Evolutionary conservation across 2,329 filamentous ascomycete genomes (phyloP).

Genomic region (Ophiostoma sp.): DNA sequence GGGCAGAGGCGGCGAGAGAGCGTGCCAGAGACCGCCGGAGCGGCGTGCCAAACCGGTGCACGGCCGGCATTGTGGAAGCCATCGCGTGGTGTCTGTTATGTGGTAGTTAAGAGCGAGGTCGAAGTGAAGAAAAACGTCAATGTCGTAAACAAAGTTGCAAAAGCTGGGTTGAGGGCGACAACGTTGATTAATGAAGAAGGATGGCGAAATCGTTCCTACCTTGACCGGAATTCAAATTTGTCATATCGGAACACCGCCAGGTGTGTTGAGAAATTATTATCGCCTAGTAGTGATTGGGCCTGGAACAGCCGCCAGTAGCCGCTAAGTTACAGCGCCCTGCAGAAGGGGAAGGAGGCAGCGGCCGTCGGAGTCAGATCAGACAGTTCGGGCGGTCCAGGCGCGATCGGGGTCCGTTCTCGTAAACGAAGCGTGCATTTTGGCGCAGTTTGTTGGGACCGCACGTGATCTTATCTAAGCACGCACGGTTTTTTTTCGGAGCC

Average conservation of each 20-base stretch:
- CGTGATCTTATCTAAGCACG: not conserved
- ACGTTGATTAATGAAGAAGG: not conserved
- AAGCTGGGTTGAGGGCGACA: not conserved
- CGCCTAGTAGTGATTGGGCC: not conserved
- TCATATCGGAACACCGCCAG: slow-evolving; percentile 9
- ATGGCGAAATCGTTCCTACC: not conserved
- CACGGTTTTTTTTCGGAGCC: not conserved
- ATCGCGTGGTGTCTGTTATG: slow-evolving; percentile 5
- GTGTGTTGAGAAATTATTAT: slow-evolving; percentile 14
- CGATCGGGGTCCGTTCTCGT: not conserved
- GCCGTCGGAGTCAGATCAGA: not conserved
- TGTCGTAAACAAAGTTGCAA: not conserved
- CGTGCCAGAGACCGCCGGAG: slow-evolving; percentile 27
- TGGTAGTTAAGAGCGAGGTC: not conserved
- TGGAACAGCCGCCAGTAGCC: slow-evolving; percentile 17
- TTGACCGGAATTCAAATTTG: slow-evolving; percentile 16
- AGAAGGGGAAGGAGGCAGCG: not conserved
- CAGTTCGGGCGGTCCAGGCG: not conserved
- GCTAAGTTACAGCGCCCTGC: slow-evolving; percentile 7
- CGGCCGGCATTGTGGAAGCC: slow-evolving; percentile 22
- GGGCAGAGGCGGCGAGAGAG: slow-evolving; percentile 28
- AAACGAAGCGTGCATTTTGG: not conserved
- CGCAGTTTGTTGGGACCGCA: not conserved
- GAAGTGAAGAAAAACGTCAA: not conserved
- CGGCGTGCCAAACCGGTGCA: slow-evolving; percentile 24